Conservation (phyloP, 176 grass and related monocot species). For the Zea mays region DNA sequence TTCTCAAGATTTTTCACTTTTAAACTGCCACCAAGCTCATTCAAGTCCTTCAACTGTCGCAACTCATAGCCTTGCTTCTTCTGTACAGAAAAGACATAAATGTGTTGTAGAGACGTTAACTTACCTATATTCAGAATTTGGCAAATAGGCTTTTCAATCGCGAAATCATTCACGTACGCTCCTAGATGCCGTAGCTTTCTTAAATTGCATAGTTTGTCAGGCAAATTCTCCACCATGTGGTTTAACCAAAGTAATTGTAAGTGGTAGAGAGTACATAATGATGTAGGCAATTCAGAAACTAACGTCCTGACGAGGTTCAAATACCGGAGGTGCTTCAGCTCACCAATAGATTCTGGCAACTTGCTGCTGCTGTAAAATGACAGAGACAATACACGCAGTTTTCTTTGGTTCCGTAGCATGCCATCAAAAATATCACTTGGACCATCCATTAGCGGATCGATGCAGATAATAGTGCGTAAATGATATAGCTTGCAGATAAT, state of each 20-base stretch:
- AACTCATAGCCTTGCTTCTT: background rate
- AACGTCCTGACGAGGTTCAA: background rate
- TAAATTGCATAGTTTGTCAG: background rate
- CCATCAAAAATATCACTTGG: background rate
- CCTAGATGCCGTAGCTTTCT: background rate
- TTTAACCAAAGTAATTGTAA: conserved; percentile 20
- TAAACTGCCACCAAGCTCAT: background rate
- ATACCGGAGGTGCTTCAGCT: conserved; percentile 30
- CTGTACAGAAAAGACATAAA: background rate
- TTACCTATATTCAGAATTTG: conserved; percentile 5
- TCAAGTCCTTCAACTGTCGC: background rate
- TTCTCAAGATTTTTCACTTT: background rate
- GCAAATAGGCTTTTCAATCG: too few species aligned
- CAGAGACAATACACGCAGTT: conserved; percentile 15
- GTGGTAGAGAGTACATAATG: conserved; percentile 23
- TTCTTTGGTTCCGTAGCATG: background rate
- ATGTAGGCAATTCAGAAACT: conserved; percentile 15
- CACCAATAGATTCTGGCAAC: conserved; percentile 8
- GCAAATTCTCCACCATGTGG: background rate
- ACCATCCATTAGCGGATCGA: conserved; percentile 1
- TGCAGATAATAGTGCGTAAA: conserved; percentile 23
- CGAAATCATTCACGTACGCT: background rate
- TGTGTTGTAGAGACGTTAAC: background rate
- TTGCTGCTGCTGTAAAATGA: conserved; percentile 25
- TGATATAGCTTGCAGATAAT: conserved; percentile 3